Evolutionary conservation across 2,329 filamentous ascomycete genomes (phyloP), one percentile per base, ranked within the genome.

Genomic region (Alternaria consortialis): DNA sequence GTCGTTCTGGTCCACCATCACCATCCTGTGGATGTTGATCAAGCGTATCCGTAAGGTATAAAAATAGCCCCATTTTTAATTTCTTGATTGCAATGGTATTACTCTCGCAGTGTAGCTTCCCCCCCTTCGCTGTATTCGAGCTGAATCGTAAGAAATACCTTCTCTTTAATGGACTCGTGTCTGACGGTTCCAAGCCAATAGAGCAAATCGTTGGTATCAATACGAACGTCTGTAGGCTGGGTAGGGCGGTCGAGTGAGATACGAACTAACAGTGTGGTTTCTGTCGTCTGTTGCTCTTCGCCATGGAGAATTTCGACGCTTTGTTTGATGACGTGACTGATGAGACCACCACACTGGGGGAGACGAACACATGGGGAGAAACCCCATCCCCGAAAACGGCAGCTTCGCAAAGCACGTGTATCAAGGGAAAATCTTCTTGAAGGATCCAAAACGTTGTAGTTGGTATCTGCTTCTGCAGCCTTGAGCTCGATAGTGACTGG

Each of bases 231-330:
- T 36, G 31, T 12, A 8, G 23, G 29, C 11, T 11, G 23, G 23
- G 15, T 34, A 1, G 31, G 12, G 47, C 23, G 29, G 1, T 17
- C 20, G 31, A 50, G 47, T 34, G 17, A 13, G 17, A 50, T 17
- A 25, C 20, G 29, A 17, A 50, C 12, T 5, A 50, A 20, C 4
- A 46, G 8, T 17, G 31, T 39, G 3, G 36, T 31, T 9, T 2
- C n/a, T 17, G 2, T 13, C 1, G 13, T 39, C n/a, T 34, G 0
- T 6, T 50, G n/a, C 6, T 34, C 13, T 50, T 25, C 0, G 0
- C n/a, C 1, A 2, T 4, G 13, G 4, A 5, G 36, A 3, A 7
- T n/a, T 17, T 9, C 3, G 7, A 7, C 15, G 0, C 7, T 29
- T 29, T 3, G 3, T 3, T 29, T 29, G 2, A 37, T 17, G 3